These are phyloP conservation scores for Lotus japonicus DNA, from an alignment of 306 rosid species.

Conservation along the genomic window DNA sequence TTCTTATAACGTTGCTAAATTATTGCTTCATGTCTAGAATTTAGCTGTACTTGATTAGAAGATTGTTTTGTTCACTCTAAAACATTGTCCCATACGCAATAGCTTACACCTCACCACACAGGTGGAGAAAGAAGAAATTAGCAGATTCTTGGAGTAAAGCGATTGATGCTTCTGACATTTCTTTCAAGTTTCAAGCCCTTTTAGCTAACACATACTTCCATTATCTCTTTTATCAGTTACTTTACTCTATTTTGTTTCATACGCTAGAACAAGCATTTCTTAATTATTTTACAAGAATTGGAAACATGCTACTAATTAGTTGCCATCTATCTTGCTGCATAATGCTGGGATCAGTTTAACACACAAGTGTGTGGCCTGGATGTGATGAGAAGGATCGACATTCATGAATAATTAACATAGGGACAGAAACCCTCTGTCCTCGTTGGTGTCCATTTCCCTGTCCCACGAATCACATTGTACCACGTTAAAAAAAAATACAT, in stretches of 20 bases:
- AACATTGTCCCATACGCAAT: conserved; percentile 22
- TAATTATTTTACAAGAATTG: not conserved
- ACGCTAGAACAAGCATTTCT: not conserved
- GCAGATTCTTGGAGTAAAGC: conserved; percentile 31
- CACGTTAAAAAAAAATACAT: too few relatives aligned
- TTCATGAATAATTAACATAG: not conserved
- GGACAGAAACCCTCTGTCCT: too few relatives aligned
- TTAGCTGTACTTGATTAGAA: not conserved
- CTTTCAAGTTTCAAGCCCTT: not conserved
- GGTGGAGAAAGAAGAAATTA: conserved; percentile 27
- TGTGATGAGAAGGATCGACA: not conserved
- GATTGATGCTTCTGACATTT: conserved; percentile 13
- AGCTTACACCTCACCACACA: conserved; percentile 25
- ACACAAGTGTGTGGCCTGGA: not conserved
- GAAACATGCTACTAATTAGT: not conserved
- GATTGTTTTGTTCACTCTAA: not conserved
- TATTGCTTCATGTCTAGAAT: conserved; percentile 7
- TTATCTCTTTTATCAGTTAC: not conserved
- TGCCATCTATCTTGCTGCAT: too few relatives aligned
- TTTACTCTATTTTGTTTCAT: not conserved
- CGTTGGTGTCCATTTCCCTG: too few relatives aligned
- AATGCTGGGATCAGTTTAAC: not conserved
- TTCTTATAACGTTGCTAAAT: not conserved
- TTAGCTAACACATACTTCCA: not conserved
- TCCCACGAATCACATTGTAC: too few relatives aligned